Evolutionary conservation across 768 basidiomycete species (phyloP).

Genomic region (Dioszegia hungarica): DNA sequence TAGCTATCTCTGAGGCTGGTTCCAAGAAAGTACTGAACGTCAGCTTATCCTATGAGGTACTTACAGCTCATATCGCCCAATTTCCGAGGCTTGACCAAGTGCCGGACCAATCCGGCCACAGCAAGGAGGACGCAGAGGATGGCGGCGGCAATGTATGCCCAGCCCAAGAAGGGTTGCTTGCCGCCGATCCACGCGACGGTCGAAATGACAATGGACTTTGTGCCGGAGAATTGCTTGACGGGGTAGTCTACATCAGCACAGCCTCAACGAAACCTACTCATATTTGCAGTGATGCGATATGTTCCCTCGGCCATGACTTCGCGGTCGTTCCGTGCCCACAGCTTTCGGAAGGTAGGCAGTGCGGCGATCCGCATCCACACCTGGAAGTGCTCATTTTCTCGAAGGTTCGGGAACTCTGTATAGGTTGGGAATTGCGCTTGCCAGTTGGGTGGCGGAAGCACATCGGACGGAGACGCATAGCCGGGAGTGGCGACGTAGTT

Average conservation of each 20-base stretch:
- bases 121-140: slow-evolving; percentile 82
- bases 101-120: slow-evolving; percentile 79
- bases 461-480: slow-evolving; percentile 60
- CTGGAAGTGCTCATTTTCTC: slow-evolving; percentile 84
- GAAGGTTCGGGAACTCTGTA: slow-evolving; percentile 67
- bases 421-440: slow-evolving; percentile 66
- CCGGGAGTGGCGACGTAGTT: slow-evolving; percentile 71
- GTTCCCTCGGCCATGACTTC: slow-evolving; percentile 64
- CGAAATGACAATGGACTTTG: slow-evolving; percentile 93
- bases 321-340: slow-evolving; percentile 85
- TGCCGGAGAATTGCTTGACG: slow-evolving; percentile 81
- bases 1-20: slow-evolving; percentile 23
- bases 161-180: slow-evolving; percentile 96
- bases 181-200: slow-evolving; percentile 99
- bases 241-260: slow-evolving; percentile 70
- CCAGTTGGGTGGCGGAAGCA: slow-evolving; percentile 96
- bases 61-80: slow-evolving; percentile 48
- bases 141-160: slow-evolving; percentile 91
- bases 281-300: slow-evolving; percentile 69
- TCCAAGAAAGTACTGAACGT: slow-evolving; percentile 46
- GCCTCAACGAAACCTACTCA: slow-evolving; percentile 59
- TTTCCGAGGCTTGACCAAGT: slow-evolving; percentile 79
- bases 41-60: slow-evolving; percentile 9
- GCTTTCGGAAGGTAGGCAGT: slow-evolving; percentile 90
- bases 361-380: slow-evolving; percentile 99